Percentiles rank a stretch among this genome's conserved stretches.
These are phyloP conservation scores for Sanghuangporus weigelae DNA, from an alignment of 1,284 basidiomycete species.

Conservation along the genomic window DNA sequence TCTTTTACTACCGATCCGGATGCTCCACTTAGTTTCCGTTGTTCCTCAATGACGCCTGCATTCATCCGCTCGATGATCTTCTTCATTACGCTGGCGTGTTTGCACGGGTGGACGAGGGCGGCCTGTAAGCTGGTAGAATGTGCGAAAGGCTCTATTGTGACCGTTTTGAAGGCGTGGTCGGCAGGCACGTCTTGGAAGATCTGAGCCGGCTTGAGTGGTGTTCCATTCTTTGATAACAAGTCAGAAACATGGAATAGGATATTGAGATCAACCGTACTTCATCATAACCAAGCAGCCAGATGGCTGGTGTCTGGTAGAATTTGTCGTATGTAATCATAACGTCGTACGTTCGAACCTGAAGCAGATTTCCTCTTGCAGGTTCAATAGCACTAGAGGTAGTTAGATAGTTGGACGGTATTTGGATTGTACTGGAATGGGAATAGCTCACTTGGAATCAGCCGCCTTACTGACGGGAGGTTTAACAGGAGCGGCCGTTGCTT, in stretches of 20 bases:
- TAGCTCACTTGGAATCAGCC: conserved; percentile 35
- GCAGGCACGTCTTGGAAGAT: conserved; percentile 98
- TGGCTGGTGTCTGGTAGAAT: conserved; percentile 94
- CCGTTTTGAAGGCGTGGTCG: conserved; percentile 98
- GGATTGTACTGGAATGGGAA: not conserved
- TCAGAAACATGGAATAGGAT: not conserved
- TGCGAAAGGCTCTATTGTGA: conserved; percentile 97
- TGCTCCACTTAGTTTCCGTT: conserved; percentile 39
- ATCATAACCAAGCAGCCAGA: conserved; percentile 94
- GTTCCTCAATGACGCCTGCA: conserved; percentile 75
- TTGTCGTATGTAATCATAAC: conserved; percentile 99
- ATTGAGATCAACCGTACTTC: conserved; percentile 49
- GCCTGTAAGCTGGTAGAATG: conserved; percentile 82
- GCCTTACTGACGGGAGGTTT: conserved; percentile 39
- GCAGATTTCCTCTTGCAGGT: conserved; percentile 72
- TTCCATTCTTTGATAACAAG: conserved; percentile 60
- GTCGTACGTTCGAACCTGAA: conserved; percentile 97
- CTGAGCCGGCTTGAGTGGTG: conserved; percentile 80
- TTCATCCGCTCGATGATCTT: conserved; percentile 99
- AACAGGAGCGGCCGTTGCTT: conserved; percentile 73
- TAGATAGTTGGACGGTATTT: not conserved
- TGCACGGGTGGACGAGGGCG: conserved; percentile 96
- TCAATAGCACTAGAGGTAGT: conserved; percentile 45
- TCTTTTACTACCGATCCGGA: conserved; percentile 22
- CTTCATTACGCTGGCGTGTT: conserved; percentile 99